phyloP scores from a whole-genome alignment of 768 basidiomycete genomes.

The Boletus huronensis region DNA sequence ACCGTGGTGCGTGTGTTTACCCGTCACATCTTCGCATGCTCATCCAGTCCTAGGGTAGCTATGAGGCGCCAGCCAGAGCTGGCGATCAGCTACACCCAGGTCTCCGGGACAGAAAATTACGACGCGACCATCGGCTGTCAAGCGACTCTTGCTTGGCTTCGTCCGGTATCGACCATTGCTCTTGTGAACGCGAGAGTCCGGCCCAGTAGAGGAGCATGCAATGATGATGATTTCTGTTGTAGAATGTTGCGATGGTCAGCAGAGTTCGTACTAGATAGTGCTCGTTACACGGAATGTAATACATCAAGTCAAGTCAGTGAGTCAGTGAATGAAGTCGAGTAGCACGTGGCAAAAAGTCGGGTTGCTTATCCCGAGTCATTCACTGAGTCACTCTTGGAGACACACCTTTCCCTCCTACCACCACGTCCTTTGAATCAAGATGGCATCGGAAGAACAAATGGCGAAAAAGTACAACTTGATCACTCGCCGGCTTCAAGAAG shows the following conservation, averaged over 20 bases:
- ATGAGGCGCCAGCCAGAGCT: conserved; percentile 12
- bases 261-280: neutral
- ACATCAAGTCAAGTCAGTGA: too few species aligned
- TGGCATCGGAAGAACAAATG: conserved; percentile 32
- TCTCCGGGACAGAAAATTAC: neutral
- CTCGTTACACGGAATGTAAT: neutral
- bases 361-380: conserved; percentile 13
- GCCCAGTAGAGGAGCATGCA: too few species aligned
- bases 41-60: neutral
- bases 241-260: neutral
- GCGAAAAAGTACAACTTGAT: conserved; percentile 73
- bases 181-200: neutral
- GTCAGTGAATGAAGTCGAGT: neutral
- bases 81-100: conserved; percentile 5
- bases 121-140: neutral
- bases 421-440: conserved; percentile 11
- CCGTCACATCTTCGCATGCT: neutral
- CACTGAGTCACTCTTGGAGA: neutral
- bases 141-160: neutral
- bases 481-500: conserved; percentile 81
- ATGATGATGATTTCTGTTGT: neutral
- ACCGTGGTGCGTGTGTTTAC: conserved; percentile 3
- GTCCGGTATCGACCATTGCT: neutral
- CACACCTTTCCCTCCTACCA: neutral
- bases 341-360: conserved; percentile 1